phyloP scores from a whole-genome alignment of 139 green algal genomes.

The Yamagishiella unicocca region DNA sequence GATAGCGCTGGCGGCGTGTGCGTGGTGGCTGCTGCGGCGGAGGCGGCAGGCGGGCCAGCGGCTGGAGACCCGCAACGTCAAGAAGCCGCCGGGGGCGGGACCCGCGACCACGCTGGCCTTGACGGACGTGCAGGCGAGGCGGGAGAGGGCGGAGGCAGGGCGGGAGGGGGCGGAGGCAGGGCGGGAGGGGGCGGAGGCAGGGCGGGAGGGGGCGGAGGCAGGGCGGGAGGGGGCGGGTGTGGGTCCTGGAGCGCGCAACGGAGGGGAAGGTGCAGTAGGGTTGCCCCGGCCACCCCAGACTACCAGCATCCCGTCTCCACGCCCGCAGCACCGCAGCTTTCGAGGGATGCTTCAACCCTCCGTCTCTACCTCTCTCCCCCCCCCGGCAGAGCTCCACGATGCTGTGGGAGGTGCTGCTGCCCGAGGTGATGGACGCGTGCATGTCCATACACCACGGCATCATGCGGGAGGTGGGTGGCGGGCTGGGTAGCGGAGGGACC shows the following conservation, averaged over 20 bases:
- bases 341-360: background rate
- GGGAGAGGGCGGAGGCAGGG: no score
- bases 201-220: no score
- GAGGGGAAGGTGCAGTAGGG: no score
- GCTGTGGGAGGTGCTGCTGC: slow-evolving; percentile 41
- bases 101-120: slow-evolving; percentile 41
- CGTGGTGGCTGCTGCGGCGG: slow-evolving; percentile 6
- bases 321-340: no score
- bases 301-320: no score
- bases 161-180: no score
- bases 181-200: no score
- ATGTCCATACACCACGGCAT: slow-evolving; percentile 34
- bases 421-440: slow-evolving; percentile 45
- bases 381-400: background rate
- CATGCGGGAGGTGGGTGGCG: background rate
- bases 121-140: slow-evolving; percentile 41
- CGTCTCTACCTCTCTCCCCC: background rate
- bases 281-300: no score
- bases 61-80: no score
- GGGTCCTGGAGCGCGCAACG: no score
- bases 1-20: background rate
- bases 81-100: background rate
- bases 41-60: background rate
- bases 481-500: background rate
- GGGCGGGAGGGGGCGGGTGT: no score